These are phyloP conservation scores for Hura crepitans DNA, from an alignment of 441 rosid species.

Conservation along the genomic window DNA sequence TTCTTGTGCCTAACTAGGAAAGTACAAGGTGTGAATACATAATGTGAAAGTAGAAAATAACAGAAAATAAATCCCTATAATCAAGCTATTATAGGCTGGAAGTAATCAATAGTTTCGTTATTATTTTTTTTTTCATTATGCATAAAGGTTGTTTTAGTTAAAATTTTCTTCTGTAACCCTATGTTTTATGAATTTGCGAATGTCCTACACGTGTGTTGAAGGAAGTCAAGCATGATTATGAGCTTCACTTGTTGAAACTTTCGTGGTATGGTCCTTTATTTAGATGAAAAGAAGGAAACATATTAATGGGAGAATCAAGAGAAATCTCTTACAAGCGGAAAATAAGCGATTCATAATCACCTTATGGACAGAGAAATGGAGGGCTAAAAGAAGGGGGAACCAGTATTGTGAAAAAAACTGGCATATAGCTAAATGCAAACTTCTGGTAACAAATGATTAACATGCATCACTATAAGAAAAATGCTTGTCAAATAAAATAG, in stretches of 20 bases:
- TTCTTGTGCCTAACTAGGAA: too few species aligned
- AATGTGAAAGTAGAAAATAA: too few species aligned
- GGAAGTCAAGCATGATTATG: conserved; percentile 1
- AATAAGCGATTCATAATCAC: not conserved
- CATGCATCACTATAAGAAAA: not conserved
- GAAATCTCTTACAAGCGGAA: not conserved
- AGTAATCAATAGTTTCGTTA: too few species aligned
- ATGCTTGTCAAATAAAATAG: not conserved
- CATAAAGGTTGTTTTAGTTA: not conserved
- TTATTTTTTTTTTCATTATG: not conserved
- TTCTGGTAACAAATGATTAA: not conserved
- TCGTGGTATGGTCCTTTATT: not conserved
- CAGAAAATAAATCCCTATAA: too few species aligned
- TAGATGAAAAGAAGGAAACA: not conserved
- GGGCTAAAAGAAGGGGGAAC: not conserved
- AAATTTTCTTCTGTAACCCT: not conserved
- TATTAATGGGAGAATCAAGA: not conserved
- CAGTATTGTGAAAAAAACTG: not conserved
- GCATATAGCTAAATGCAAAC: not conserved
- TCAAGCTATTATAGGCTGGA: too few species aligned
- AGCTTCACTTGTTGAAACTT: not conserved
- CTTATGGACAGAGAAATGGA: not conserved
- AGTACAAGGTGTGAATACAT: too few species aligned
- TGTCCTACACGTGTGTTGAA: not conserved
- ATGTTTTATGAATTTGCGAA: not conserved